Evolutionary conservation across 768 basidiomycete genomes (phyloP), one percentile per base, ranked within the genome.

Genomic region (Tricholoma matsutake): DNA sequence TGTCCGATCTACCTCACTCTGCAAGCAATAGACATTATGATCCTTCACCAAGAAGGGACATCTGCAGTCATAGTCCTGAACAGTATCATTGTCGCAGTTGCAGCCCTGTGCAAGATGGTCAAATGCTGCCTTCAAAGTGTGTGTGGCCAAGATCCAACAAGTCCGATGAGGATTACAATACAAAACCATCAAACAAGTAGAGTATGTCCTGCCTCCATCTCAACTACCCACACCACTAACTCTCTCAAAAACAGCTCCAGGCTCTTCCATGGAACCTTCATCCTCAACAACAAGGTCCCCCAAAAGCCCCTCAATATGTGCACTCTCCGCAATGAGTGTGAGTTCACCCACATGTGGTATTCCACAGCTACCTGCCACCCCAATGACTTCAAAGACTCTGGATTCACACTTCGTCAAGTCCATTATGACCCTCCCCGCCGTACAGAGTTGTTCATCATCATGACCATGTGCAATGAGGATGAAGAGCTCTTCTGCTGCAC

Each of bases 391-490:
- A 82, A 87, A 68, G 78, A 86, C 28, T 74, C 83, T 10, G 86
- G 90, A 0, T 98, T 96, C 75, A 92, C 93, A 0, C 80, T 98
- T 6, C 86, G 96, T 2, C 96, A 96, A 72, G 82, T 86, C n/a
- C 85, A 92, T 66, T 96, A 96, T 72, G 92, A 96, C 67, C 94
- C 94, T 0, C 90, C 92, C 0, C 81, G 96, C 18, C 82, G 90
- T 34, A 97, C 96, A 35, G 96, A 98, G 73, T 78, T 98, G 14
- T 96, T 97, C 76, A 96, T 98, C 66, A 96, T 97, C 47, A 90
- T 98, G 85, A 98, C 96, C 13, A 97, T 98, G 95, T 97, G 96
- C 73, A 96, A 97, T 68, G 94, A 94, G 68, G 86, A 92, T 67
- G 94, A 96, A 71, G 85, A 88, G 67, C 80, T 98, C 6, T 97